These are phyloP conservation scores for Corylus americana DNA, from an alignment of 306 rosid species.

Conservation along the genomic window DNA sequence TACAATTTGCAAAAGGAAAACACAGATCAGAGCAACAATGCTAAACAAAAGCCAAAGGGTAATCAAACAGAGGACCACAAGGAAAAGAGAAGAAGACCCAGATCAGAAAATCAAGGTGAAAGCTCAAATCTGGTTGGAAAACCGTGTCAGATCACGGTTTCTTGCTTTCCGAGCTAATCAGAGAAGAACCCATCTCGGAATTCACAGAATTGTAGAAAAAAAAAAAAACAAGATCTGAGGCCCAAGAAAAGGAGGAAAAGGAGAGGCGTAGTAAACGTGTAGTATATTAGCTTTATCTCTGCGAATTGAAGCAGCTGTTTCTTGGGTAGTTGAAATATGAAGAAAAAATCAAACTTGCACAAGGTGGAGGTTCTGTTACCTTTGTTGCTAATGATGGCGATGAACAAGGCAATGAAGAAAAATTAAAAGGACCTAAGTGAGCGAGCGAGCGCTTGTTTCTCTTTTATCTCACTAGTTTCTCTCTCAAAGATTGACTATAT, in stretches of 20 bases:
- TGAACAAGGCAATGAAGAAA: slow-evolving; percentile 40
- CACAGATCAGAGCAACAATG: slow-evolving; percentile 31
- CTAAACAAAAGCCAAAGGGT: slow-evolving; percentile 21
- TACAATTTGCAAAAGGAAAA: not conserved
- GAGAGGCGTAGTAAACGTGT: slow-evolving; percentile 20
- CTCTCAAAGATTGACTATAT: slow-evolving; percentile 45
- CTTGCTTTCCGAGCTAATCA: slow-evolving; percentile 23
- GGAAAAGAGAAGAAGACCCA: slow-evolving; percentile 25
- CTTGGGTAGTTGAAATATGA: slow-evolving; percentile 46
- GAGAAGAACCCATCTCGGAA: slow-evolving; percentile 35
- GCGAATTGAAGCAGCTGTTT: slow-evolving; percentile 24
- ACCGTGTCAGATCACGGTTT: slow-evolving; percentile 26
- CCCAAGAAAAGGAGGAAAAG: slow-evolving; percentile 26
- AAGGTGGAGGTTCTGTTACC: slow-evolving; percentile 27
- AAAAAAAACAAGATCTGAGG: slow-evolving; percentile 62
- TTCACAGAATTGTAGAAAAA: slow-evolving; percentile 20
- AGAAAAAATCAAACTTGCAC: slow-evolving; percentile 25
- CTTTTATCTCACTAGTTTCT: slow-evolving; percentile 26
- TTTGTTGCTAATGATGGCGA: slow-evolving; percentile 56
- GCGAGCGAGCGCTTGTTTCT: slow-evolving; percentile 59
- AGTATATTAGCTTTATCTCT: slow-evolving; percentile 24
- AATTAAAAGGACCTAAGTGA: slow-evolving; percentile 34
- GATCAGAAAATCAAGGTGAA: slow-evolving; percentile 52
- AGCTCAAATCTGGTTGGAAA: slow-evolving; percentile 32
- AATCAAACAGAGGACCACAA: slow-evolving; percentile 35